These are phyloP conservation scores for Neurospora sp. DNA, from an alignment of 495 filamentous ascomycete genomes.

Conservation along the genomic window DNA sequence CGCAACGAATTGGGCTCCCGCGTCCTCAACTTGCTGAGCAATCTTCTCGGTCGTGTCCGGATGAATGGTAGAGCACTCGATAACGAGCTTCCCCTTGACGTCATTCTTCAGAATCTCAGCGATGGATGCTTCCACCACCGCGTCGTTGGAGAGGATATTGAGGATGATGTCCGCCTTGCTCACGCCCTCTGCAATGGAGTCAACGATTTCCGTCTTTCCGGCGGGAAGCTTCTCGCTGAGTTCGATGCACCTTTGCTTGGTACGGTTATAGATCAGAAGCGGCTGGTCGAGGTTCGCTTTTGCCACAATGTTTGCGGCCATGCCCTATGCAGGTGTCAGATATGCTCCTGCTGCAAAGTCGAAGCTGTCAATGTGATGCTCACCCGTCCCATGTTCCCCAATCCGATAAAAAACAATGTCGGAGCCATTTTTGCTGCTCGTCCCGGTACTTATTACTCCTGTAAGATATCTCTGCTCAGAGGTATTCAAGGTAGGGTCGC, in stretches of 20 bases:
- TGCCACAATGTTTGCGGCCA: slow-evolving; percentile 70
- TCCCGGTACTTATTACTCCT: neutral
- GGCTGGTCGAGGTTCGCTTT: slow-evolving; percentile 64
- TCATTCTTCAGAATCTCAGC: slow-evolving; percentile 41
- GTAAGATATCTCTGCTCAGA: neutral
- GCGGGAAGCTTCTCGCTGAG: slow-evolving; percentile 43
- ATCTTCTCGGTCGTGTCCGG: slow-evolving; percentile 65
- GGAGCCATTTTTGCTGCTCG: slow-evolving; percentile 40
- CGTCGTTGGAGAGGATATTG: slow-evolving; percentile 72
- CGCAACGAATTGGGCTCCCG: slow-evolving; percentile 64
- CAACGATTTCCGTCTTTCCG: slow-evolving; percentile 50
- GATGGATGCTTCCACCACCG: slow-evolving; percentile 51
- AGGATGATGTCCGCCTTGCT: slow-evolving; percentile 68
- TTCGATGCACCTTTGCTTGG: slow-evolving; percentile 44
- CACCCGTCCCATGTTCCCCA: slow-evolving; percentile 88
- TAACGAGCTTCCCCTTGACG: slow-evolving; percentile 58
- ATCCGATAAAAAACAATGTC: slow-evolving; percentile 69
- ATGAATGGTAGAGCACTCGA: slow-evolving; percentile 84
- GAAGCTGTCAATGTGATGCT: slow-evolving; percentile 18
- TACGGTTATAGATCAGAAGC: slow-evolving; percentile 74
- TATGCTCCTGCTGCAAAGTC: neutral
- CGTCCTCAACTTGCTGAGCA: slow-evolving; percentile 41
- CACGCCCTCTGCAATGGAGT: slow-evolving; percentile 55
- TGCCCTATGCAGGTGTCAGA: slow-evolving; percentile 46
- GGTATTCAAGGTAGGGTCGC: neutral